A percentile compares a stretch with the other conserved stretches of the same genome.
Evolutionary conservation across 2,329 filamentous ascomycete genomes (phyloP).

Genomic region (Colletotrichum neosansevieriae): DNA sequence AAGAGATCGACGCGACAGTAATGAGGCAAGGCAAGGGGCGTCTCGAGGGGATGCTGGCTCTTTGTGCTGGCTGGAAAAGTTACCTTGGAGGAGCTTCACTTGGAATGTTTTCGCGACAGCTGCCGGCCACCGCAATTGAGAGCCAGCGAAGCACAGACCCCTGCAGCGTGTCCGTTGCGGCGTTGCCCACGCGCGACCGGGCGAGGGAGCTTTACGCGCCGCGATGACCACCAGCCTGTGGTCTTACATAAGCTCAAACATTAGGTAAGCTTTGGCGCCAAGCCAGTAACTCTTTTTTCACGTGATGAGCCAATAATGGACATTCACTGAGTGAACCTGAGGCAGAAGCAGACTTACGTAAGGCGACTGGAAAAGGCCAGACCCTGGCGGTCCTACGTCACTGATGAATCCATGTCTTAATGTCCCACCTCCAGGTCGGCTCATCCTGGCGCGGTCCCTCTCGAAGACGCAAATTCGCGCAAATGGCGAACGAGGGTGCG

Average conservation of each 20-base stretch:
- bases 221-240: neutral
- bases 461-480: slow-evolving; percentile 24
- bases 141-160: slow-evolving; percentile 27
- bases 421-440: slow-evolving; percentile 28
- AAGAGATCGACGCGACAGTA: slow-evolving; percentile 15
- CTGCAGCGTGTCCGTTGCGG: slow-evolving; percentile 30
- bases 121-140: slow-evolving; percentile 24
- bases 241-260: slow-evolving; percentile 12
- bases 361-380: neutral
- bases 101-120: slow-evolving; percentile 40
- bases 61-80: slow-evolving; percentile 30
- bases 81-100: slow-evolving; percentile 22
- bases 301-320: neutral
- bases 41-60: slow-evolving; percentile 28
- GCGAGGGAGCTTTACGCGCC: slow-evolving; percentile 17
- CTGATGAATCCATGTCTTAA: slow-evolving; percentile 8
- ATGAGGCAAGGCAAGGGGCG: slow-evolving; percentile 17
- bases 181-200: slow-evolving; percentile 25
- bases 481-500: neutral
- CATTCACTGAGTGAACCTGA: neutral
- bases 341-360: neutral
- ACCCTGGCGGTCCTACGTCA: slow-evolving; percentile 26
- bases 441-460: slow-evolving; percentile 20
- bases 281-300: neutral
- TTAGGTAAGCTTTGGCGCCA: neutral